Evolutionary conservation across 2,329 filamentous ascomycete species (phyloP), one percentile per base, ranked within the genome.

Genomic region (Grosmannia serpens): DNA sequence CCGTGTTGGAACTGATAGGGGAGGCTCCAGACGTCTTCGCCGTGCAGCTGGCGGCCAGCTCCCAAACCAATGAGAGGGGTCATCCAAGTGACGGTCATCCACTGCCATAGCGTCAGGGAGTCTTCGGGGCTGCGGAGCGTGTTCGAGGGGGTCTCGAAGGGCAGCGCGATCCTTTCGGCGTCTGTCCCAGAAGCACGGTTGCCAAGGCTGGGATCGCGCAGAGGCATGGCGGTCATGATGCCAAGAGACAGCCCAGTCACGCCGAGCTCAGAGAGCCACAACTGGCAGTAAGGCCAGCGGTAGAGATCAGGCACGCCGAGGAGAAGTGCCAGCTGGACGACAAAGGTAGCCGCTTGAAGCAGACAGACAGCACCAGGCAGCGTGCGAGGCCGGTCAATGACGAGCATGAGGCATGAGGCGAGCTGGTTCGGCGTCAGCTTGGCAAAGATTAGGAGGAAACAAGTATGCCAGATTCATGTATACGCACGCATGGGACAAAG

Each of bases 41-140:
- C 85, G 41, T 90, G 74, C 10, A 96, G 74, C 64, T 90, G 86
- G 47, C 83, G 77, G 33, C 75, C 74, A 49, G 76, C 80, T 1
- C 86, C 89, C 27, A 84, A 70, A 1, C 75, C 73, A 15, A 95
- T 89, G 8, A 95, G 72, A 0, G 90, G 86, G 0, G 76, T 75
- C 73, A 95, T 86, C 91, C 91, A 96, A 0, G 83, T 88, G 31
- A 95, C 86, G 7, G 83, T 86, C 81, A 92, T 87, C 72, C 89
- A 96, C 64, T 91, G 87, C 80, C 89, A 91, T 1, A 91, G 75
- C 0, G 80, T 87, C 27, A 95, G 69, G 62, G 87, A 84, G 64
- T 96, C 91, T 69, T 96, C 91, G 0, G 91, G 86, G 46, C 80
- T 83, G 58, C 89, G 85, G n/a, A 88, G 73, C 2, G 76, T 70